Base-by-base conservation (phyloP, 352 stramenopile species). In the Phytophthora melonis region DNA sequence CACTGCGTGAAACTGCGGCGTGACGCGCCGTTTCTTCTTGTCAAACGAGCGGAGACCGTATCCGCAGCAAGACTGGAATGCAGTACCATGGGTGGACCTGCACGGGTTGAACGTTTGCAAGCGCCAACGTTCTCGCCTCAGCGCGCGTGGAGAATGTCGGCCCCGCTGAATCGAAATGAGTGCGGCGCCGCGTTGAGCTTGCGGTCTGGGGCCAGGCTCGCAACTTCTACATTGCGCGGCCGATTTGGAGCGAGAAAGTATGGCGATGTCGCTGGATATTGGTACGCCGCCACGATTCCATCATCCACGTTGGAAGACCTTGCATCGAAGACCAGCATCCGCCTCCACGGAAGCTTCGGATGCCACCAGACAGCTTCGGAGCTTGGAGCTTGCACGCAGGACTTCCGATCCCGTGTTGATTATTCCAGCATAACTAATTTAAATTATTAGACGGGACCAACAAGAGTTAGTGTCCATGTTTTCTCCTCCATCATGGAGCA, bases 211-310 rank as follows among this genome's bases (percentile, higher is more conserved):
- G 54, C 32, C 63, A 70, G 41, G 41, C 53, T 49, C 21, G 36
- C 58, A 53, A 62, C 58, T 68, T 68, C 50, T 72, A 68, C 54
- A 36, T 50, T 43, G 43, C 19, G 14, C 41, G 18, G 43, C 14
- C 58, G 43, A 73, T 68, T 73, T 68, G 52, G 47, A 59, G 66
- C 50, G 66, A 73, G 50, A 54, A 73, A 68, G 58, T 57, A 58
- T n/a, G 14, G n/a, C 25, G 16, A 10, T 41, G 34, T 41, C 34
- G 34, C 34, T 41, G 8, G 13, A 32, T 32, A 32, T 8, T 41
- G 34, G 23, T 10, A 41, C 4, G 27, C 34, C 8, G 9, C 9
- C 34, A 13, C 34, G 10, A 41, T 41, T 41, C 34, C 34, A 10
- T 41, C 9, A 25, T 25, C 23, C 34, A 41, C 16, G 34, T 41